phyloP scores from a whole-genome alignment of 805 yeast species.

The Grigorovia jiainica region DNA sequence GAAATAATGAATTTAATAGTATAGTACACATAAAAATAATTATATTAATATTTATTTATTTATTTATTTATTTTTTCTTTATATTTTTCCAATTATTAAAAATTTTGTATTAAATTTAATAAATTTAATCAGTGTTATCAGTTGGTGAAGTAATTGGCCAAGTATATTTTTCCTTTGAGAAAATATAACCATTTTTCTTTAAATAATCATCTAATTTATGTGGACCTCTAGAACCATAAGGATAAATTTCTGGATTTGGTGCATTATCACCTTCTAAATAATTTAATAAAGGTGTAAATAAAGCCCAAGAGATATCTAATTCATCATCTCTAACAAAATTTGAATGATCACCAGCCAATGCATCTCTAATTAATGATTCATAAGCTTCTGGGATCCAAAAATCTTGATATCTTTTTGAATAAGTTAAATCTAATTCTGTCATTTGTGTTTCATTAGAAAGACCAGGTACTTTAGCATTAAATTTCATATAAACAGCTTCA shows the following conservation, averaged over 20 bases:
- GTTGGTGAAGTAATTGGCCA: slow-evolving; percentile 86
- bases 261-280: slow-evolving; percentile 63
- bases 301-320: slow-evolving; percentile 83
- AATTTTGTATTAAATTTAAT: too few species aligned
- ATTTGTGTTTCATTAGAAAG: slow-evolving; percentile 69
- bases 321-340: slow-evolving; percentile 98
- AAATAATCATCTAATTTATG: slow-evolving; percentile 50
- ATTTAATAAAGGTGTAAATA: slow-evolving; percentile 86
- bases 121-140: too few species aligned
- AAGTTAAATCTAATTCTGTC: slow-evolving; percentile 86
- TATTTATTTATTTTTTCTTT: too few species aligned
- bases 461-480: slow-evolving; percentile 92
- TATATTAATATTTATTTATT: too few species aligned
- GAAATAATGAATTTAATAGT: too few species aligned
- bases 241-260: slow-evolving; percentile 58
- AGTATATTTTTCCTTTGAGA: slow-evolving; percentile 54
- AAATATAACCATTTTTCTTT: slow-evolving; percentile 61
- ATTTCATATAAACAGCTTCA: slow-evolving; percentile 87
- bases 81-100: too few species aligned
- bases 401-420: slow-evolving; percentile 68
- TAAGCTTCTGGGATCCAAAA: slow-evolving; percentile 97
- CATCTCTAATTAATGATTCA: slow-evolving; percentile 89
- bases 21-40: too few species aligned
- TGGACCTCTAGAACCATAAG: slow-evolving; percentile 93
- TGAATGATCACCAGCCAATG: slow-evolving; percentile 85